Evolutionary conservation across 2,329 filamentous ascomycete genomes (phyloP), one percentile per base, ranked within the genome.

Genomic region (Penicillium freii): DNA sequence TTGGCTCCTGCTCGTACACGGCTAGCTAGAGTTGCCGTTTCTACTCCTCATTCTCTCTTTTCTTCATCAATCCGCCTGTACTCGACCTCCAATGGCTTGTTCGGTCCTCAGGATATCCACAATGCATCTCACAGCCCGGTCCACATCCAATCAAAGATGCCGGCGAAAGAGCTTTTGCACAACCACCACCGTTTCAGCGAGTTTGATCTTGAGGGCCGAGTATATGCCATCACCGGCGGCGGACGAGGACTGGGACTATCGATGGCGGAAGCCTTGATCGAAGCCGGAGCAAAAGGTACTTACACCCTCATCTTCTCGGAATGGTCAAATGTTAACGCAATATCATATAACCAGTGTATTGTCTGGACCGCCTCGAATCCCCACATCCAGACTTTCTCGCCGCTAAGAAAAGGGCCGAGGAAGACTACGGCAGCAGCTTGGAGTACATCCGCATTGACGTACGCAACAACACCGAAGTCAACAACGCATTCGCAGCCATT

Each of bases 361-460:
- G 77, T 55, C 69, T 82, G 36, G 80, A 82, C 64, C 72, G 74
- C 2, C 71, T 77, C 6, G 65, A 71, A n/a, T 62, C 72, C n/a
- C 79, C 80, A 1, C 71, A 76, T 10, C 62, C 72, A 4, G 77
- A 79, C 46, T 82, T 80, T 66, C 56, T 68, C 21, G 65, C 68
- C 10, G 75, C 75, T 3, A 67, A 77, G 60, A 65, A 73, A 39
- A 71, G 73, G 39, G 65, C 75, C 29, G 60, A 72, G 19, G 63
- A 61, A 5, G 60, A 74, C 43, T 75, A 72, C 57, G 74, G 75
- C 50, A 75, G 77, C 33, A 71, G 65, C 9, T 66, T 82, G 7
- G 71, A 78, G 47, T 82, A 82, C 66, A 69, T 74, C 43, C 75
- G 73, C 11, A 74, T 81, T 38, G 80, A 82, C 56, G 78, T 81